Base-by-base conservation (phyloP, 305 asterid species). In the Coffea humblotiana region DNA sequence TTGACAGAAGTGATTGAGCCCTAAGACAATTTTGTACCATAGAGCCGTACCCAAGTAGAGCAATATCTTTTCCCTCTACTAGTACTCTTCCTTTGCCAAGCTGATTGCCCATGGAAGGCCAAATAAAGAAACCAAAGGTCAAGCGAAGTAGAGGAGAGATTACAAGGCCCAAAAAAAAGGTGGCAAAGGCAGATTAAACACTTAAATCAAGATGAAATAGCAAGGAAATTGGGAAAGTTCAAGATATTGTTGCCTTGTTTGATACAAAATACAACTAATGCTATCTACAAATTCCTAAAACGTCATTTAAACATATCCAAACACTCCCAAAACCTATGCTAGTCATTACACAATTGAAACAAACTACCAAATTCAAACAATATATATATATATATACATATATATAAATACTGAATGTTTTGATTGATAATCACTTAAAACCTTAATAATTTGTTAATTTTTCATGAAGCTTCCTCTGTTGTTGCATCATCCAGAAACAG, bases 21-120 rank as follows among this genome's bases (percentile, higher is more conserved):
- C 93, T 89, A 56, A 92, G 86, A 78, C 99, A 95, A 79, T 91
- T 95, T 79, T 92, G 93, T 29, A 95, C 99, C 97, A 91, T 92
- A 1, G 98, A 89, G 32, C 99, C 98, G 72, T 86, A 95, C 60
- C 98, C 98, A 35, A 95, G 89, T 29, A 95, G 87, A 77, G 98
- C 99, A 70, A 95, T 80, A 80, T 88, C 92, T 69, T 89, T 87
- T 21, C 99, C 99, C 83, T 93, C 94, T 45, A 85, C 47, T n/a
- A 95, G 89, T 75, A 95, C 14, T 75, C 88, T 90, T 68, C 98
- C 99, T 89, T 85, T 88, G 72, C 99, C 99, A 79, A 95, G 77
- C 98, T 95, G 87, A 79, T 74, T 63, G 80, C 43, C 49, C 32
- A 73, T 69, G 75, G 65, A 32, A 45, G 69, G 32, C 70, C 51